phyloP scores from a whole-genome alignment of 352 stramenopile species.

The Phytopythium ostracodes region DNA sequence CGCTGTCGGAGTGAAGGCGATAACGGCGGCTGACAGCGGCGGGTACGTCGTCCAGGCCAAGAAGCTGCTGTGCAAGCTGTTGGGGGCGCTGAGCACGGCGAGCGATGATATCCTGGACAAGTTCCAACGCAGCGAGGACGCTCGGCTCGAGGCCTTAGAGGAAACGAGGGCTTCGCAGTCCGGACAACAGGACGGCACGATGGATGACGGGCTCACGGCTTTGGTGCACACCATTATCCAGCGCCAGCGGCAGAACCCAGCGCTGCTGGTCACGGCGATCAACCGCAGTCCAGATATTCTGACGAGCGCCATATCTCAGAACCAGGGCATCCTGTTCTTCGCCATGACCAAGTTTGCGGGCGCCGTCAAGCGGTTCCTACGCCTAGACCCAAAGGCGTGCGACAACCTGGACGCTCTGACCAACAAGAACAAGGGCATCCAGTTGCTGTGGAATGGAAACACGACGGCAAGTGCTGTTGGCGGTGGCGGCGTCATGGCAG shows the following conservation, averaged over 20 bases:
- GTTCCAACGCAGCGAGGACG: conserved; percentile 35
- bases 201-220: conserved; percentile 19
- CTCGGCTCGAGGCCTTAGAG: conserved; percentile 12
- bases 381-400: conserved; percentile 48
- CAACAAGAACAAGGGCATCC: conserved; percentile 47
- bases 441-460: conserved; percentile 51
- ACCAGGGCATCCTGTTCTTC: conserved; percentile 69
- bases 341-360: conserved; percentile 64
- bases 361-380: conserved; percentile 61
- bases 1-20: background rate
- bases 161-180: conserved; percentile 16
- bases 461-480: background rate
- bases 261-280: conserved; percentile 52
- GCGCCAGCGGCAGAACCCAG: conserved; percentile 45
- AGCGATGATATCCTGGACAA: conserved; percentile 43
- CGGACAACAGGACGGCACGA: conserved; percentile 6
- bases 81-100: conserved; percentile 39
- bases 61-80: conserved; percentile 30
- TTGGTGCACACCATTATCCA: conserved; percentile 53
- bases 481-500: background rate
- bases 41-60: conserved; percentile 18
- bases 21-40: background rate
- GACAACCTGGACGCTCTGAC: conserved; percentile 49
- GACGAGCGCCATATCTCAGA: conserved; percentile 49
- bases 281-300: conserved; percentile 66